Conservation (phyloP, 768 basidiomycete genomes). For the Pleurotus giganteus region DNA sequence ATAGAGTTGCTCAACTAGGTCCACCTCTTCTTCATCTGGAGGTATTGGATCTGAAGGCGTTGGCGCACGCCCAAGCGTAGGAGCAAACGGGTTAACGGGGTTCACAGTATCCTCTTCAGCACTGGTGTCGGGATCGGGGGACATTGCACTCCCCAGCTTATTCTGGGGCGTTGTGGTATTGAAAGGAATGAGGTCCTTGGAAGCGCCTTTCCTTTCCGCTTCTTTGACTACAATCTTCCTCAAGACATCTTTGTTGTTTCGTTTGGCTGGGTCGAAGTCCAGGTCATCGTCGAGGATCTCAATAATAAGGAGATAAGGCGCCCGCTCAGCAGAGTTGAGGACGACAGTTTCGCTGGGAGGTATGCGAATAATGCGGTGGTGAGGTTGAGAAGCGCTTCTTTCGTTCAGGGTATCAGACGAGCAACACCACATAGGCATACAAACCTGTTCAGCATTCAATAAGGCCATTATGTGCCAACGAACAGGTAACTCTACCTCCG, state of each 20-base stretch:
- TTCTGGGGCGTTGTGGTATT: slow-evolving; percentile 19
- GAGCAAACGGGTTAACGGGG: slow-evolving; percentile 15
- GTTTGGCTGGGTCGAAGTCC: slow-evolving; percentile 84
- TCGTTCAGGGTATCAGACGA: slow-evolving; percentile 59
- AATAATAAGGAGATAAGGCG: slow-evolving; percentile 88
- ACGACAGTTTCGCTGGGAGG: slow-evolving; percentile 98
- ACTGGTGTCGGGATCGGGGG: slow-evolving; percentile 13
- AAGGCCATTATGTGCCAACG: slow-evolving; percentile 2
- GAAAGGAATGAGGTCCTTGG: slow-evolving; percentile 53
- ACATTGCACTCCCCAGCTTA: background rate
- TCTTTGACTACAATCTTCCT: slow-evolving; percentile 74
- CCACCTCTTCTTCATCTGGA: slow-evolving; percentile 78
- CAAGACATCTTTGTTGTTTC: slow-evolving; percentile 83
- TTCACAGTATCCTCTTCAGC: slow-evolving; percentile 21
- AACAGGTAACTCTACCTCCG: slow-evolving; percentile 61
- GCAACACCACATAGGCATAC: slow-evolving; percentile 86
- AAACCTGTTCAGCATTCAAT: slow-evolving; percentile 48
- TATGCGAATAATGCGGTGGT: slow-evolving; percentile 95
- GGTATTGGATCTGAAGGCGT: slow-evolving; percentile 11
- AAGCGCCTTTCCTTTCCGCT: slow-evolving; percentile 54
- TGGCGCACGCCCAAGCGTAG: background rate
- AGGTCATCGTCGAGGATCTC: slow-evolving; percentile 90
- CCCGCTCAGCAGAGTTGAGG: slow-evolving; percentile 94
- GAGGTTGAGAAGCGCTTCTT: slow-evolving; percentile 52
- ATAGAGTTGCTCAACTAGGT: slow-evolving; percentile 94